Conservation (phyloP, 306 rosid genomes). For the Dryas alaskensis region DNA sequence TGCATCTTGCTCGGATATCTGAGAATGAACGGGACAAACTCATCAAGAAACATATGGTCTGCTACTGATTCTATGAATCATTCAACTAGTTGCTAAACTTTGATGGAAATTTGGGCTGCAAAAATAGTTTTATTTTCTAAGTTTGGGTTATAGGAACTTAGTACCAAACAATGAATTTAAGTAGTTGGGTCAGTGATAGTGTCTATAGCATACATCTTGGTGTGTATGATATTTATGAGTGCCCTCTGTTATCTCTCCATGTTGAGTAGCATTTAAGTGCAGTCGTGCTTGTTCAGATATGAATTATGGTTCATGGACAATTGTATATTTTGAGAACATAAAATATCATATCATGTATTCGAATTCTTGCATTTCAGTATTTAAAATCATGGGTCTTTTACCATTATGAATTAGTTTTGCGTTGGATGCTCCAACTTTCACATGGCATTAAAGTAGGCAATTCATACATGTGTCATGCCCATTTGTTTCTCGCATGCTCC, state of each 20-base stretch:
- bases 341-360: too few relatives aligned
- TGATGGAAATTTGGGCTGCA: not conserved
- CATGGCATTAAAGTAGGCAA: not conserved
- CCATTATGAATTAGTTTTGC: not conserved
- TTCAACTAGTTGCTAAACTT: not conserved
- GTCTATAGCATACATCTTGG: not conserved
- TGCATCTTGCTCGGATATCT: constrained; percentile 66
- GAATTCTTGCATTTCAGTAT: not conserved
- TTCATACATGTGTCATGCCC: too few relatives aligned
- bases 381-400: not conserved
- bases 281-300: constrained; percentile 15
- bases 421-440: not conserved
- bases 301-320: not conserved
- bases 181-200: not conserved
- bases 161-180: not conserved
- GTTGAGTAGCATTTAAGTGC: constrained; percentile 6
- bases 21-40: constrained; percentile 78
- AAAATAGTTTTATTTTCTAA: too few relatives aligned
- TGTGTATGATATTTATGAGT: not conserved
- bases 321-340: not conserved
- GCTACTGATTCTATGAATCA: constrained; percentile 23
- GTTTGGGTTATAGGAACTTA: not conserved
- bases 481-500: not conserved
- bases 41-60: constrained; percentile 83
- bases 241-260: not conserved